Conservation (phyloP, 768 basidiomycete genomes). For the Serpula lacrymans region DNA sequence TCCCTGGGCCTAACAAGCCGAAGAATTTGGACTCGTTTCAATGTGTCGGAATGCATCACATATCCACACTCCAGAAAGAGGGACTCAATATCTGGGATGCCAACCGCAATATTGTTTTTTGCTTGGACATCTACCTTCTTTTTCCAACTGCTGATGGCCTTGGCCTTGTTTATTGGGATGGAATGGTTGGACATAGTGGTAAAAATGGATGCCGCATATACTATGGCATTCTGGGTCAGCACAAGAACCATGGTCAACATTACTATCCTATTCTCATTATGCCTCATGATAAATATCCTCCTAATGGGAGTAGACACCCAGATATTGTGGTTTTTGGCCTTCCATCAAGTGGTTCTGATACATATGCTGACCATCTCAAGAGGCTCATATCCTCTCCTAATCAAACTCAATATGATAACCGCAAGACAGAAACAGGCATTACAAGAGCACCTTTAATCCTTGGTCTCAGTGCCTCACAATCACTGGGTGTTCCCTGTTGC, state of each 20-base stretch:
- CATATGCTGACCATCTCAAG: background rate
- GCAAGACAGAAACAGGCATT: slow-evolving; percentile 30
- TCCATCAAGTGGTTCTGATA: background rate
- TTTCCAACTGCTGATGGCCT: slow-evolving; percentile 24
- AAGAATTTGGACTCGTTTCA: slow-evolving; percentile 33
- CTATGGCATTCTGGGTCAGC: slow-evolving; percentile 24
- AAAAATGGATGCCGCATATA: slow-evolving; percentile 29
- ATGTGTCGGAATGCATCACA: slow-evolving; percentile 29
- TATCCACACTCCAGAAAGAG: slow-evolving; percentile 27
- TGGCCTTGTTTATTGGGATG: slow-evolving; percentile 27
- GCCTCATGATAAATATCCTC: slow-evolving; percentile 23
- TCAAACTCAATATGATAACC: slow-evolving; percentile 15
- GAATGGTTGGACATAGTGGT: slow-evolving; percentile 29
- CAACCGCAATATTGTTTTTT: slow-evolving; percentile 5
- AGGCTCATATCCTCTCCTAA: slow-evolving; percentile 2
- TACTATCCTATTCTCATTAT: slow-evolving; percentile 30
- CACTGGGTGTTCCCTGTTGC: slow-evolving; percentile 26
- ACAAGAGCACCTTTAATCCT: slow-evolving; percentile 31
- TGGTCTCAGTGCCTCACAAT: slow-evolving; percentile 19
- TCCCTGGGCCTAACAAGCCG: slow-evolving; percentile 32
- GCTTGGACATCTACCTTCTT: slow-evolving; percentile 15
- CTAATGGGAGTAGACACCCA: slow-evolving; percentile 13
- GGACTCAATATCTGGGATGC: slow-evolving; percentile 34
- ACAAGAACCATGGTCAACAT: slow-evolving; percentile 14
- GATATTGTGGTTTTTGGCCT: slow-evolving; percentile 18